Percentiles rank a stretch among this genome's conserved stretches.
Evolutionary conservation across 2,329 filamentous ascomycete genomes (phyloP).

Genomic region (Tolypocladium cylindrosporum): DNA sequence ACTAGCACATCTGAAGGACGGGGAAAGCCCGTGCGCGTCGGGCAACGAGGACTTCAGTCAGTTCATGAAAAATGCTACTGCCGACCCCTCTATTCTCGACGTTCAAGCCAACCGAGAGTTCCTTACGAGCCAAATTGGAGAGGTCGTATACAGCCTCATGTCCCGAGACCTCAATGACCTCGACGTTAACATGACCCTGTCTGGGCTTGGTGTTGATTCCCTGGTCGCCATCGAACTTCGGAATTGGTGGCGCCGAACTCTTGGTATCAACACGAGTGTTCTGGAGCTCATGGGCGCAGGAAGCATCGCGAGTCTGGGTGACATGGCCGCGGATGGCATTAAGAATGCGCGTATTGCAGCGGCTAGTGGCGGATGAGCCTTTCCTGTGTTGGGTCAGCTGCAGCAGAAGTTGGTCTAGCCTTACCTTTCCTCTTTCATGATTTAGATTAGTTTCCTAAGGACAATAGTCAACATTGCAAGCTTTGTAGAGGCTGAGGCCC

Average conservation of each 20-base stretch:
- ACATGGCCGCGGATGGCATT: neutral
- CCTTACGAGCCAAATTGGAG: slow-evolving; percentile 5
- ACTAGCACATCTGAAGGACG: neutral
- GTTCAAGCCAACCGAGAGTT: neutral
- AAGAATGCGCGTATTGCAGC: neutral
- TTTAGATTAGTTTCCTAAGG: neutral
- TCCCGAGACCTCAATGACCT: slow-evolving; percentile 4
- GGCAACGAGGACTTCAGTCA: slow-evolving; percentile 5
- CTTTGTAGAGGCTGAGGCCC: too few species aligned
- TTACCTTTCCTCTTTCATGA: too few species aligned
- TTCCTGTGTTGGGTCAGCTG: too few species aligned
- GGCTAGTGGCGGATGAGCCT: neutral
- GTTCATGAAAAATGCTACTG: slow-evolving; percentile 4
- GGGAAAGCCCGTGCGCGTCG: neutral
- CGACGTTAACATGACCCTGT: slow-evolving; percentile 4
- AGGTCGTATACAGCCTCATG: slow-evolving; percentile 5
- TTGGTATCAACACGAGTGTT: slow-evolving; percentile 5
- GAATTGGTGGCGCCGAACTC: slow-evolving; percentile 8
- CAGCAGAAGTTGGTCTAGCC: too few species aligned
- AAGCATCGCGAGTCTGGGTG: slow-evolving; percentile 3
- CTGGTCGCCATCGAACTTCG: slow-evolving; percentile 8
- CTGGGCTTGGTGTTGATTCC: slow-evolving; percentile 8
- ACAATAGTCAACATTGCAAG: too few species aligned
- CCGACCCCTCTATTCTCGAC: slow-evolving; percentile 2
- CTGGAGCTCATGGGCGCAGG: slow-evolving; percentile 7